Conservation (phyloP, 306 rosid species). For the Vigna unguiculata region DNA sequence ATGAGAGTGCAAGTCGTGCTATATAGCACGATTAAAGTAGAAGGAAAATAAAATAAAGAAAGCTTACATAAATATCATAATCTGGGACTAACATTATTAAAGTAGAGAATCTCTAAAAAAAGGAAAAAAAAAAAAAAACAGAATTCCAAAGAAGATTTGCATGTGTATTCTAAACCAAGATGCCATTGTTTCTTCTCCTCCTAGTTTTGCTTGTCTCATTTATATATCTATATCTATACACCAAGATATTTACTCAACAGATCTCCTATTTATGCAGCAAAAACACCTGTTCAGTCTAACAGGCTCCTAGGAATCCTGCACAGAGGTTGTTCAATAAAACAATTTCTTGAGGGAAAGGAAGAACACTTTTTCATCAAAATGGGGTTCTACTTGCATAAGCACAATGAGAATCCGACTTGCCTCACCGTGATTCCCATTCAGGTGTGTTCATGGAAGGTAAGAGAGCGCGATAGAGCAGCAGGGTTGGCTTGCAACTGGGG, state of each 20-base stretch:
- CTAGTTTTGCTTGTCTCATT: conserved; percentile 45
- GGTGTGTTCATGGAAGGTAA: conserved; percentile 69
- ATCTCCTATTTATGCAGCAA: conserved; percentile 54
- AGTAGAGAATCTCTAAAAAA: conserved; percentile 37
- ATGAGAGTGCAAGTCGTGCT: neutral
- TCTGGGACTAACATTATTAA: conserved; percentile 38
- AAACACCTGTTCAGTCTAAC: conserved; percentile 51
- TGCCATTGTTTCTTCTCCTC: conserved; percentile 43
- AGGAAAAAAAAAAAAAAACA: conserved; percentile 26
- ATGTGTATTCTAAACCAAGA: conserved; percentile 50
- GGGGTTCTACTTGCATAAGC: conserved; percentile 29
- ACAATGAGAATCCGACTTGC: conserved; percentile 27
- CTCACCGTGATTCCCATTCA: conserved; percentile 43
- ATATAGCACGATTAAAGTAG: conserved; percentile 35
- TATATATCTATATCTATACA: conserved; percentile 48
- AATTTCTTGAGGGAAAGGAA: conserved; percentile 27
- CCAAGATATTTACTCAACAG: conserved; percentile 49
- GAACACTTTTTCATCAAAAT: conserved; percentile 39
- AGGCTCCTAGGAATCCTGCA: conserved; percentile 47
- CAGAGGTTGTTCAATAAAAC: conserved; percentile 42
- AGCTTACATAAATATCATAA: conserved; percentile 18
- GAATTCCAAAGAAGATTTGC: conserved; percentile 41
- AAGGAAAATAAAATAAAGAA: neutral
- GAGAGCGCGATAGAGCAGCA: conserved; percentile 81
- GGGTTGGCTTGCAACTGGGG: conserved; percentile 82